Evolutionary conservation across 75 land plant genomes (phyloP), one percentile per base, ranked within the genome.

Genomic region (Pseudotsuga menziesii): DNA sequence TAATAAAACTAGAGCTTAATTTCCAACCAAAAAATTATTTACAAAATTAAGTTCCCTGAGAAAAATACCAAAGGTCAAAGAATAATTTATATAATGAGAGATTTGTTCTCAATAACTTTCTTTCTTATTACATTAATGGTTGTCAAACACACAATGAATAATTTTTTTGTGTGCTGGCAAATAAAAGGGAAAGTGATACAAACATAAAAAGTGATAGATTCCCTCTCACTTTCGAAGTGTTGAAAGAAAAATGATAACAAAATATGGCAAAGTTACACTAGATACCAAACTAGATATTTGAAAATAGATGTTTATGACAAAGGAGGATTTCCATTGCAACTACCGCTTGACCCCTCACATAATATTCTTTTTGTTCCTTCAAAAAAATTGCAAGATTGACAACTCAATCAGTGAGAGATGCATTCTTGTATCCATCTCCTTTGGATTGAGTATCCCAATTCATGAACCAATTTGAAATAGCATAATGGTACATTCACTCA

Each of bases 401-500:
- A 8, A 36, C 69, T 64, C 35, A 64, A 64, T 12, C 36, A 64
- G 2, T 61, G 63, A 27, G 63, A 61, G 63, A 25, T 25, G 32
- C 23, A 61, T 23, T 0, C 64, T 29, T 13, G 9, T 61, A 0
- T 0, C 41, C 70, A 66, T 29, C 36, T 66, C 70, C 4, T 15
- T 35, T 17, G 29, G 44, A 66, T 4, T 16, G 1, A 66, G 70
- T 17, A 27, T 29, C 19, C 41, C 14, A 32, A 35, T 6, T 35
- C 15, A 4, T 35, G 35, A 35, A 64, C 35, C 69, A 64, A 63
- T 29, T 64, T 64, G 6, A 7, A 64, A 16, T 29, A 35, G 41
- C 69, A 64, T 64, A 64, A 64, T 64, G 15, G 69, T 64, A 64
- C 69, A 64, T 64, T 20, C 69, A 64, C 39, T 66, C 70, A 66